Base-by-base conservation (phyloP, 306 rosid genomes). In the Rubus parviflorus region DNA sequence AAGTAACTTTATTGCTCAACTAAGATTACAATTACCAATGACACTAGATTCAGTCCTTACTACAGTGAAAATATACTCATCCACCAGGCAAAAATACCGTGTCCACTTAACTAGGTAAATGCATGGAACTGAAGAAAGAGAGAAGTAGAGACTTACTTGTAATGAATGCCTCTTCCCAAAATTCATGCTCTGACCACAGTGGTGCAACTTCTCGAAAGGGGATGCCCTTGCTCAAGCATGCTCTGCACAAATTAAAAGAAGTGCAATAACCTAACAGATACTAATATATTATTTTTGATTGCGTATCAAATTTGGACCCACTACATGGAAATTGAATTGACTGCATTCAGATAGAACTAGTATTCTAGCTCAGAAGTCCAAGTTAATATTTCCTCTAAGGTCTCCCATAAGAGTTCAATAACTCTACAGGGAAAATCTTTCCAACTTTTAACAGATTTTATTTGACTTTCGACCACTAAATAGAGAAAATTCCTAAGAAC, bases 121-220 rank as follows among this genome's bases (percentile, higher is more conserved):
- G 23, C 58, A 61, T 35, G 63, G 67, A 61, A 68, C 53, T 54
- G 30, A 35, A 43, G 57, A 72, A 68, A 45, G 68, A 80, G 53
- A 67, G 40, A 25, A 66, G 45, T 43, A 61, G 30, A 69, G 70
- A 17, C 14, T 70, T 95, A 95, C 99, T 92, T 79, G 99, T 87
- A 80, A 95, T 75, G 84, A 92, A 95, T 46, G 96, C 97, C 82
- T 92, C 97, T 81, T 86, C 91, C 99, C 94, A 95, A 56, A 75
- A 38, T 64, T 88, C 91, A 79, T 47, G 88, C 70, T 81, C 79
- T 72, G 97, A 92, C 97, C 97, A 95, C 14, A 81, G 79, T 47
- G 97, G 97, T 37, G 97, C 87, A 77, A 89, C 93, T 86, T 90
- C 97, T 45, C 81, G 91, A 81, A 92, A 82, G 66, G 96, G 76